Conservation (phyloP, 495 filamentous ascomycete genomes). For the Choiromyces venosus region DNA sequence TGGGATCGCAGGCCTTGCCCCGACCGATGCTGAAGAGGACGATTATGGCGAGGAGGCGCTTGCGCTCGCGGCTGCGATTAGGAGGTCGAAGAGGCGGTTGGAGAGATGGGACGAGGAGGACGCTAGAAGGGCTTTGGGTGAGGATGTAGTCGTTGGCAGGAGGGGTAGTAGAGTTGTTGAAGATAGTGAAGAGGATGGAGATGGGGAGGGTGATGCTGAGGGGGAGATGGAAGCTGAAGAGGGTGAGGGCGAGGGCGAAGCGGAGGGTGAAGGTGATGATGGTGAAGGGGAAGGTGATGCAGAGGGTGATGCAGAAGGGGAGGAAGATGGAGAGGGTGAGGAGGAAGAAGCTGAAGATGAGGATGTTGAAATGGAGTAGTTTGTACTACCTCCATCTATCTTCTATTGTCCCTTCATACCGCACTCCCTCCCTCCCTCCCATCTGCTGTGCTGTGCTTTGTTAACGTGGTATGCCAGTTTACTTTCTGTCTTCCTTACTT, state of each 20-base stretch:
- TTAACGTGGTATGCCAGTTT: not conserved
- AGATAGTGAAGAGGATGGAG: slow-evolving; percentile 30
- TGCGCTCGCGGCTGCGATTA: slow-evolving; percentile 64
- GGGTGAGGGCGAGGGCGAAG: not conserved
- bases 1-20: slow-evolving; percentile 65
- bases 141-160: slow-evolving; percentile 23
- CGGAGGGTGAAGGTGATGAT: slow-evolving; percentile 21
- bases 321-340: slow-evolving; percentile 5
- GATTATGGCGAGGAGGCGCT: slow-evolving; percentile 76
- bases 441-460: not conserved
- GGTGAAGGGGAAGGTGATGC: not conserved
- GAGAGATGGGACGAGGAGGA: slow-evolving; percentile 63
- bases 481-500: slow-evolving; percentile 28
- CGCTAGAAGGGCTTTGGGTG: slow-evolving; percentile 42
- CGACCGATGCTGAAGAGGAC: slow-evolving; percentile 57
- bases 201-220: slow-evolving; percentile 29
- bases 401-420: not conserved
- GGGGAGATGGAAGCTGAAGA: slow-evolving; percentile 21
- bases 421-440: too few species aligned
- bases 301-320: slow-evolving; percentile 2
- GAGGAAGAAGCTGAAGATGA: slow-evolving; percentile 16
- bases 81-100: slow-evolving; percentile 64
- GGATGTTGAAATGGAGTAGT: slow-evolving; percentile 30
- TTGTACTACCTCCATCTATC: slow-evolving; percentile 15
- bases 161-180: slow-evolving; percentile 27